These are phyloP conservation scores for Tagetes erecta DNA, from an alignment of 129 eudicot genomes.

Conservation along the genomic window DNA sequence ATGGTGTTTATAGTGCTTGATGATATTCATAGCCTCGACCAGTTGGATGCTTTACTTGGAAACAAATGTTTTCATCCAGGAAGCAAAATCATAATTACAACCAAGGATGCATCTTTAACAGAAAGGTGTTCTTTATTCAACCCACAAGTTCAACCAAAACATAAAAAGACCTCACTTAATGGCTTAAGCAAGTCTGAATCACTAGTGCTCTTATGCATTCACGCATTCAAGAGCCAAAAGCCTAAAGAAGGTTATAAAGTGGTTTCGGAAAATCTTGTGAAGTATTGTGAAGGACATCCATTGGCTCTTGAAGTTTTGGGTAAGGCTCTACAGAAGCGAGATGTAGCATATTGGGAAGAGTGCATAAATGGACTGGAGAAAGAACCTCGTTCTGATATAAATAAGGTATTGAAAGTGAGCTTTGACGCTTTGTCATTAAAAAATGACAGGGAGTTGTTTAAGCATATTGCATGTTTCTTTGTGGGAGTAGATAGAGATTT, in stretches of 20 bases:
- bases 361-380: not conserved
- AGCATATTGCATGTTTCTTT: constrained; percentile 6
- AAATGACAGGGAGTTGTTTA: constrained; percentile 5
- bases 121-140: not conserved
- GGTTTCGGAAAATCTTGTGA: not conserved
- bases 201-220: not conserved
- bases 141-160: constrained; percentile 1
- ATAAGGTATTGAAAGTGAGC: not conserved
- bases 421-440: not conserved
- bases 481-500: not conserved
- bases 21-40: not conserved
- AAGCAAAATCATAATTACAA: constrained; percentile 11
- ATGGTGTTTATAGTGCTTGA: constrained; percentile 6
- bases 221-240: not conserved
- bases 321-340: not conserved
- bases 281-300: constrained; percentile 10
- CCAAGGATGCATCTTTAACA: not conserved
- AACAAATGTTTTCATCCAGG: not conserved
- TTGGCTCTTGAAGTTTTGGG: constrained; percentile 10
- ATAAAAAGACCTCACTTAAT: not conserved
- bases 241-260: not conserved
- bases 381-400: not conserved
- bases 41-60: constrained; percentile 10
- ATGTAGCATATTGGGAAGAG: constrained; percentile 7
- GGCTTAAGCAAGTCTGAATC: not conserved